Evolutionary conservation across 2,329 filamentous ascomycete genomes (phyloP), one percentile per base, ranked within the genome.

Genomic region (Trichoderma citrinoviride): DNA sequence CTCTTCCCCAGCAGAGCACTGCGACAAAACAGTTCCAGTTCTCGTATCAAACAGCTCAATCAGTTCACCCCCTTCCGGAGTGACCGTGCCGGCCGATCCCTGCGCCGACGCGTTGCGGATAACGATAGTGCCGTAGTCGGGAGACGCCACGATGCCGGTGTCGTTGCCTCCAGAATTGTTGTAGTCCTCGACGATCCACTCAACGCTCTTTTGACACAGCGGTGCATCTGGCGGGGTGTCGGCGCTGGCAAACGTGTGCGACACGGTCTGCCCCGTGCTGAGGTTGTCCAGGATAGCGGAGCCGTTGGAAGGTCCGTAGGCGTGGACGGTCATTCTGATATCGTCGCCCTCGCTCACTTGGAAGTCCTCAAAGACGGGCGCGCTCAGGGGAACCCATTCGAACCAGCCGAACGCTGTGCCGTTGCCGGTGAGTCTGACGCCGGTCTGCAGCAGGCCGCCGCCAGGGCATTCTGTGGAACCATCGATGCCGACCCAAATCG

Each of bases 181-280:
- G 66, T 76, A 76, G n/a, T 73, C 74, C 75, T 87, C 85, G 15
- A 87, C 84, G 68, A 88, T 87, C 85, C 85, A 88, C 71, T 88
- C 85, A 12, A 84, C 85, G 67, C 86, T 86, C 69, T 81, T 80
- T 70, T 84, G 78, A 70, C 81, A 83, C 15, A 87, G 79, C 17
- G 70, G 67, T n/a, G 73, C 74, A 2, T 72, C 71, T 14, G 87
- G 79, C 15, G 70, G 67, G n/a, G 73, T 74, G 2, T 72, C 71
- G 56, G 83, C 76, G 60, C 75, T 77, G 46, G 70, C 76, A 73
- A 87, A 81, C 4, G 76, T 79, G 74, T 88, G 81, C 17, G 78
- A 79, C 29, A 83, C 84, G 5, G 71, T 79, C 71, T 83, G 72
- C 50, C 84, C 84, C 2, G 79, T 86, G 10, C 77, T 80, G 67